Evolutionary conservation across 2,329 filamentous ascomycete species (phyloP).

Genomic region (Fusarium sp.): DNA sequence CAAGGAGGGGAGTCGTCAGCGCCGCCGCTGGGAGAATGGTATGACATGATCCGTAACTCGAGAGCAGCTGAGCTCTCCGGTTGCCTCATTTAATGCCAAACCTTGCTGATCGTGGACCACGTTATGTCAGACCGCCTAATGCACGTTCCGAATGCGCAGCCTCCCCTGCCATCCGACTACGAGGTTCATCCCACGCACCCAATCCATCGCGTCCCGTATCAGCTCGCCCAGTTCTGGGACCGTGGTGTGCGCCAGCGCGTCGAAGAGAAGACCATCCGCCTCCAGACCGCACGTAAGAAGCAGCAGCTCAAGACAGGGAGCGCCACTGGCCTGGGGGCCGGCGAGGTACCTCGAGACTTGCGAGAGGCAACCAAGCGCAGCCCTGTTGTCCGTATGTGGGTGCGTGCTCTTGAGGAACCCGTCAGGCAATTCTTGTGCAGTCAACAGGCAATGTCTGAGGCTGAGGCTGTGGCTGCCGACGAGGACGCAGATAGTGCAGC

Average conservation of each 20-base stretch:
- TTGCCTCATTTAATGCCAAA: not conserved
- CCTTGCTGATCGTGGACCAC: slow-evolving; percentile 32
- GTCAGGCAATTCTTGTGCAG: slow-evolving; percentile 82
- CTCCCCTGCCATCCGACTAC: slow-evolving; percentile 88
- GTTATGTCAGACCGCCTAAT: slow-evolving; percentile 80
- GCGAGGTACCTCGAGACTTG: slow-evolving; percentile 83
- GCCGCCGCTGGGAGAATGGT: slow-evolving; percentile 97
- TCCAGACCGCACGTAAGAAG: slow-evolving; percentile 62
- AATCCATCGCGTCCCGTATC: slow-evolving; percentile 86
- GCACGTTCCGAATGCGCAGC: slow-evolving; percentile 87
- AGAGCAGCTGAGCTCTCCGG: not conserved
- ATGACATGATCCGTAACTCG: slow-evolving; percentile 41
- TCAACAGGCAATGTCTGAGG: slow-evolving; percentile 43
- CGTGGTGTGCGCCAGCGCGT: slow-evolving; percentile 65
- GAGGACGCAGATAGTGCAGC: slow-evolving; percentile 51
- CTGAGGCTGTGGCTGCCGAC: slow-evolving; percentile 26
- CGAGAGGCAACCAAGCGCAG: slow-evolving; percentile 85
- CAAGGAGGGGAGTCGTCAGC: slow-evolving; percentile 89
- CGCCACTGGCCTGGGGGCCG: slow-evolving; percentile 63
- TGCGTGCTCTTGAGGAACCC: slow-evolving; percentile 88
- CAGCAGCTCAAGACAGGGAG: slow-evolving; percentile 61
- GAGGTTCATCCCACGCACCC: slow-evolving; percentile 86
- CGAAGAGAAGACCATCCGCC: slow-evolving; percentile 62
- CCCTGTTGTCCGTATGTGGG: slow-evolving; percentile 83
- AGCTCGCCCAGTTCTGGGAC: slow-evolving; percentile 90